Base-by-base conservation (phyloP, 1,284 basidiomycete species). In the Ustilago hordei region DNA sequence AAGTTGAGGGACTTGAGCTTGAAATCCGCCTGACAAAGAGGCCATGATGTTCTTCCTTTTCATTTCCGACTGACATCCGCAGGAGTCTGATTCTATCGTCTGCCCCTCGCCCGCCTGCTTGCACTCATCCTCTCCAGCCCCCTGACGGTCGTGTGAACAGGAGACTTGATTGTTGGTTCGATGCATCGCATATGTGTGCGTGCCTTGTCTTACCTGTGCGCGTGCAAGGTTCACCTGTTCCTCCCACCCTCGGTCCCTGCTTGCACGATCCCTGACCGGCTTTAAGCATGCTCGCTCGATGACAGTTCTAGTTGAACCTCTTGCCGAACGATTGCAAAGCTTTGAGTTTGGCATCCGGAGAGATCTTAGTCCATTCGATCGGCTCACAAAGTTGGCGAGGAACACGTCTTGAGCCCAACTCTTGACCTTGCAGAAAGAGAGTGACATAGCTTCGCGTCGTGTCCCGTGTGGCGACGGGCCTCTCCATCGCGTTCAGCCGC, bases 81-180 rank as follows among this genome's bases (percentile, higher is more conserved):
- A 32, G n/a, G 53, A 38, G 43, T 56, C 23, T 15, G 19, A 19
- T 57, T n/a, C 55, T 34, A 31, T 38, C 9, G 19, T 13, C 34
- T 9, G 3, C 12, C 12, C 35, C 53, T 54, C 38, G n/a, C 23
- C 19, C 28, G 13, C 38, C 8, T 13, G 8, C 55, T 12, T 31
- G 43, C 43, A 9, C 2, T 19, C 43, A 45, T 31, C 38, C 28
- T 13, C 6, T 48, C 11, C 34, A 17, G 3, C 61, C 43, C 43
- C 61, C 67, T 69, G 52, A 69, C 67, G 61, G 67, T 69, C 60
- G 60, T 69, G 67, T 56, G 61, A 69, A 69, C 32, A 31, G 15
- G 36, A 23, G 23, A 32, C 15, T 38, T 55, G 19, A 6, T 13
- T 7, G 7, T 43, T 28, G 23, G 23, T 28, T 39, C 13, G 48